Evolutionary conservation across 495 filamentous ascomycete genomes (phyloP), one percentile per base, ranked within the genome.

Genomic region (Neurospora intermedia): DNA sequence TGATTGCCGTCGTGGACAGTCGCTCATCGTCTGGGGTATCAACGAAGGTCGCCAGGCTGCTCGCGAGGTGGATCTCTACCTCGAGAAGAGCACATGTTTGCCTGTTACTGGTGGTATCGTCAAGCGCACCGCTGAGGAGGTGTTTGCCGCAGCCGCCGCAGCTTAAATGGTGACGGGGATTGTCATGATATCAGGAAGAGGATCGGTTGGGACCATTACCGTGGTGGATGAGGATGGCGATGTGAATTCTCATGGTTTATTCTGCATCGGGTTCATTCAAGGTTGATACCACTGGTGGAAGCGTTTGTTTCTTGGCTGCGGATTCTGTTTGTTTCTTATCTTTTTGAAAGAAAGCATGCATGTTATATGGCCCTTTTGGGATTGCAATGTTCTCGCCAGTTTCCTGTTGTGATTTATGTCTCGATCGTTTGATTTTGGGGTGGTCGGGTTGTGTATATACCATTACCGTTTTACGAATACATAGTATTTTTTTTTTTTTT

Each of bases 11-110:
- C 90, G 96, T 81, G 96, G 96, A 72, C 96, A 99, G 84, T 97
- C 93, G 48, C 86, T 99, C 71, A 98, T 99, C 82, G 96, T 99
- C 76, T 99, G 96, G 94, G 96, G 95, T 82, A 99, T 99, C 87
- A 99, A 99, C 80, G 96, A 99, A 86, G 96, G 96, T 79, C 92
- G 96, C 76, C 92, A 94, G 83, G 91, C 91, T 69, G 96, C 96
- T 78, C 93, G 96, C 72, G 95, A 99, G 82, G 93, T 98, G 70
- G 96, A 99, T 80, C 80, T 93, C 69, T 96, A 89, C 86, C 92
- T 99, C 71, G 92, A 91, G 83, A 87, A 90, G 73, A 90, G 89
- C 77, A 94, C 93, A 62, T 87, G 87, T 76, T 87, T 99, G 38
- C 96, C 96, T 10, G 93, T 97, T 73, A 97, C 95, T 13, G 96